These are phyloP conservation scores for Artemisia argyi DNA, from an alignment of 129 eudicot species.

Conservation along the genomic window DNA sequence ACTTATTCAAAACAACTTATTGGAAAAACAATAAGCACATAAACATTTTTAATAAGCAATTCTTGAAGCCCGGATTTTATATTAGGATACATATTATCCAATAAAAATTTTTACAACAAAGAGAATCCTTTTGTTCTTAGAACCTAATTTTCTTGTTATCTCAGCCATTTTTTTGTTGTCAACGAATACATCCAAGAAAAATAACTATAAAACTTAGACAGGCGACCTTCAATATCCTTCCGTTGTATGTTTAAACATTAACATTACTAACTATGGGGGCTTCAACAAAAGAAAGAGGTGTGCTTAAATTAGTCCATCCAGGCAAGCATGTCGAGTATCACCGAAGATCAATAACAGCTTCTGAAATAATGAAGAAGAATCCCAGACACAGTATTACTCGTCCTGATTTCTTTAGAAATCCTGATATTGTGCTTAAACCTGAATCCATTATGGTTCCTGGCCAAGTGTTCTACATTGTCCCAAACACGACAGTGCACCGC, in stretches of 20 bases:
- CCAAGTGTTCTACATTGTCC: slow-evolving; percentile 60
- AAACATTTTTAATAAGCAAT: no score
- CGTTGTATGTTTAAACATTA: neutral
- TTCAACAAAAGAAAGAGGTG: slow-evolving; percentile 41
- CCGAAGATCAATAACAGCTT: slow-evolving; percentile 40
- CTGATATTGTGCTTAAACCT: slow-evolving; percentile 52
- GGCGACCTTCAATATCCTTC: slow-evolving; percentile 20
- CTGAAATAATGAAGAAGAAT: slow-evolving; percentile 60
- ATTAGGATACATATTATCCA: slow-evolving; percentile 24
- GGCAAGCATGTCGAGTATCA: slow-evolving; percentile 51
- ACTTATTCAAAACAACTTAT: no score
- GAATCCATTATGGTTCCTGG: slow-evolving; percentile 62
- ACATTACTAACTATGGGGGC: slow-evolving; percentile 35
- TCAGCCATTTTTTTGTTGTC: slow-evolving; percentile 21
- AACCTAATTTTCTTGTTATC: slow-evolving; percentile 11
- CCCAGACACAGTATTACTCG: slow-evolving; percentile 64
- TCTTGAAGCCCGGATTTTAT: neutral
- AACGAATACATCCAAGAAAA: neutral
- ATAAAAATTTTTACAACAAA: slow-evolving; percentile 29
- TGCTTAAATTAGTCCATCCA: slow-evolving; percentile 66
- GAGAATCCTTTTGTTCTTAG: slow-evolving; percentile 19
- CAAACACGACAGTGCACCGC: slow-evolving; percentile 40
- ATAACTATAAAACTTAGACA: slow-evolving; percentile 27
- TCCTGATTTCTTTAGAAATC: slow-evolving; percentile 55
- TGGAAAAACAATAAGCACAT: no score